A percentile compares a stretch with the other conserved stretches of the same genome.
Conservation (phyloP, 2,329 filamentous ascomycete species). For the Hypocreales sp. region DNA sequence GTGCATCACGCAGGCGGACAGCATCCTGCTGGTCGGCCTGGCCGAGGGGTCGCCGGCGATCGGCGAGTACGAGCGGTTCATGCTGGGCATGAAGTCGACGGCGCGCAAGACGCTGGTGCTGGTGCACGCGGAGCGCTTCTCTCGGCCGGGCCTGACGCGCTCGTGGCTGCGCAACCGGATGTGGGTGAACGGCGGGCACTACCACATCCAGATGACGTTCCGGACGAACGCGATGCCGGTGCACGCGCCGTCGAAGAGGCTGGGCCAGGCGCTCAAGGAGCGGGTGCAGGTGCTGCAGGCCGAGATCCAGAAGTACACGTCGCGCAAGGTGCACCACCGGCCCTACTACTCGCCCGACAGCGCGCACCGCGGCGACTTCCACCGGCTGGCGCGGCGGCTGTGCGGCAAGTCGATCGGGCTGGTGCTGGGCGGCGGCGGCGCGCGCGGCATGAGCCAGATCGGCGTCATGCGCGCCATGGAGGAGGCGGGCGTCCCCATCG, state of each 20-base stretch:
- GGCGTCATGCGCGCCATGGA: conserved; percentile 91
- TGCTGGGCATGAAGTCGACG: conserved; percentile 94
- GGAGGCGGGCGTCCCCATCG: conserved; percentile 90
- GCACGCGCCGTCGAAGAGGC: conserved; percentile 58
- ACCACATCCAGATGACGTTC: conserved; percentile 93
- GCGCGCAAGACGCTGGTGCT: conserved; percentile 86
- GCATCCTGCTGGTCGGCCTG: conserved; percentile 80
- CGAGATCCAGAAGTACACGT: conserved; percentile 97
- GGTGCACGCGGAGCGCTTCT: conserved; percentile 79
- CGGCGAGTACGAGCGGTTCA: conserved; percentile 91
- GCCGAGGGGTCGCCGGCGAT: conserved; percentile 82
- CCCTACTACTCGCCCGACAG: conserved; percentile 84
- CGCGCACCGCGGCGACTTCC: conserved; percentile 92
- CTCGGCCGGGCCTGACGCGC: conserved; percentile 66
- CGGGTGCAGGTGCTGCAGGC: conserved; percentile 88
- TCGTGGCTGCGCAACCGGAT: conserved; percentile 84
- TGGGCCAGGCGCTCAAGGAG: conserved; percentile 78
- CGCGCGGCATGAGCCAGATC: conserved; percentile 80
- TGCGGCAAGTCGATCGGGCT: conserved; percentile 91
- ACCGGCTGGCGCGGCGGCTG: conserved; percentile 73
- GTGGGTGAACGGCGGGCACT: conserved; percentile 97
- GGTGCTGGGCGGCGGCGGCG: conserved; percentile 86
- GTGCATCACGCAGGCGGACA: conserved; percentile 92
- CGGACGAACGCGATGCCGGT: conserved; percentile 60
- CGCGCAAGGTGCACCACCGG: conserved; percentile 73